Evolutionary conservation across 148 eudicot species (phyloP).

Genomic region (Rhododendron griersonianum): DNA sequence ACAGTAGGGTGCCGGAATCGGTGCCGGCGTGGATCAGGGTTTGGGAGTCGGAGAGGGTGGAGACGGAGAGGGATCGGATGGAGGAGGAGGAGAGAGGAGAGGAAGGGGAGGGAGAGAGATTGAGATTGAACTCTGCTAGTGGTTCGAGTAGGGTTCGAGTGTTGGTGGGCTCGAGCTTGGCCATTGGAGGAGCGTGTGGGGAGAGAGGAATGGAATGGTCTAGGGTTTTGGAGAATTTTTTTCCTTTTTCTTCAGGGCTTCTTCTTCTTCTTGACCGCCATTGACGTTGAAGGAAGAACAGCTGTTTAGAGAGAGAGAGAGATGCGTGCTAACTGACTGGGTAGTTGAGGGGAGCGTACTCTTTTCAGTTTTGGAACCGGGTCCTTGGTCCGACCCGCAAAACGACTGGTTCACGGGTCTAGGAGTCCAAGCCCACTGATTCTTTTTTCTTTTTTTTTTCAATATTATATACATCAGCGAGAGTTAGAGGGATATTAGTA

Average conservation of each 20-base stretch:
- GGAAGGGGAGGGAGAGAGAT: conserved; percentile 28
- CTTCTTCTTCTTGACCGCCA: conserved; percentile 13
- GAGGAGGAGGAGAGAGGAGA: conserved; percentile 28
- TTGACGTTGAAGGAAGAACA: conserved; percentile 1
- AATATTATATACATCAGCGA: too few species aligned
- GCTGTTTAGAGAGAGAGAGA: too few species aligned
- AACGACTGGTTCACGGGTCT: not conserved
- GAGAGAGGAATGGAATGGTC: not conserved
- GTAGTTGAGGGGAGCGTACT: not conserved
- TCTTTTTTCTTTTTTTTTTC: too few species aligned
- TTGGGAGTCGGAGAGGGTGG: conserved; percentile 37
- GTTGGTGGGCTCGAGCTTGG: conserved; percentile 38
- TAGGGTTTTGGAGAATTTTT: not conserved
- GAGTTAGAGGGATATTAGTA: too few species aligned
- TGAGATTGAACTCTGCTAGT: conserved; percentile 48
- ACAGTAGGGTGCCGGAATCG: conserved; percentile 48
- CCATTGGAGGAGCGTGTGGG: conserved; percentile 26
- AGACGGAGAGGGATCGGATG: conserved; percentile 45
- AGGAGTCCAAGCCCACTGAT: not conserved
- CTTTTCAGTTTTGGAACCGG: not conserved
- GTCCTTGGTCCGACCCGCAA: not conserved
- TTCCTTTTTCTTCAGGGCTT: not conserved
- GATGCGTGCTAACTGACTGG: not conserved
- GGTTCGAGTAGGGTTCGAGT: conserved; percentile 49
- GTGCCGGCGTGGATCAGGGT: conserved; percentile 55